A percentile compares a stretch with the other conserved stretches of the same genome.
Evolutionary conservation across 1,284 basidiomycete species (phyloP).

Genomic region (Clitocybe nebularis): DNA sequence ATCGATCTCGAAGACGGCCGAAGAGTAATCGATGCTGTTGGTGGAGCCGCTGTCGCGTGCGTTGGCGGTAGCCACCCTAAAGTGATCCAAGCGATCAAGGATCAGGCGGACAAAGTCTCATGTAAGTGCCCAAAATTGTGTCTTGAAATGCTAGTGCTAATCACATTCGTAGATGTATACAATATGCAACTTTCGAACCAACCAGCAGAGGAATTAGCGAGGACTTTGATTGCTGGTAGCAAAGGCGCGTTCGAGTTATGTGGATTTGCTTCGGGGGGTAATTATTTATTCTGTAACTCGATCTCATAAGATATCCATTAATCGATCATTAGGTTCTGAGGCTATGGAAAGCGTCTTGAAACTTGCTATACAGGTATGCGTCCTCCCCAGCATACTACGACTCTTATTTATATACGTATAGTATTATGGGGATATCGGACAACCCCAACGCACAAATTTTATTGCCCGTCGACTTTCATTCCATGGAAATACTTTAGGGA

Average conservation of each 20-base stretch:
- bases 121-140: slow-evolving; percentile 42
- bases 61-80: slow-evolving; percentile 73
- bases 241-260: slow-evolving; percentile 70
- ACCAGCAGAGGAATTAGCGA: slow-evolving; percentile 75
- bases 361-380: slow-evolving; percentile 64
- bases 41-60: slow-evolving; percentile 81
- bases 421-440: slow-evolving; percentile 69
- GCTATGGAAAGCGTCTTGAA: slow-evolving; percentile 83
- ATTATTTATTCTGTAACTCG: slow-evolving; percentile 12
- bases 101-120: slow-evolving; percentile 71
- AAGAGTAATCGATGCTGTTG: slow-evolving; percentile 69
- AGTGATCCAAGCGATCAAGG: slow-evolving; percentile 68
- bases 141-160: not conserved
- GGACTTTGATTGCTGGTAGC: slow-evolving; percentile 53
- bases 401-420: slow-evolving; percentile 23
- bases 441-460: slow-evolving; percentile 69
- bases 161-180: slow-evolving; percentile 61
- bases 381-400: not conserved
- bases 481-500: slow-evolving; percentile 80
- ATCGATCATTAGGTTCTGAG: slow-evolving; percentile 63
- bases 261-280: slow-evolving; percentile 72
- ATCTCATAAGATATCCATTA: slow-evolving; percentile 5
- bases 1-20: slow-evolving; percentile 64
- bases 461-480: slow-evolving; percentile 79
- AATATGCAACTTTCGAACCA: slow-evolving; percentile 76